Base-by-base conservation (phyloP, 1,284 basidiomycete genomes). In the Afroboletus lepidellus region DNA sequence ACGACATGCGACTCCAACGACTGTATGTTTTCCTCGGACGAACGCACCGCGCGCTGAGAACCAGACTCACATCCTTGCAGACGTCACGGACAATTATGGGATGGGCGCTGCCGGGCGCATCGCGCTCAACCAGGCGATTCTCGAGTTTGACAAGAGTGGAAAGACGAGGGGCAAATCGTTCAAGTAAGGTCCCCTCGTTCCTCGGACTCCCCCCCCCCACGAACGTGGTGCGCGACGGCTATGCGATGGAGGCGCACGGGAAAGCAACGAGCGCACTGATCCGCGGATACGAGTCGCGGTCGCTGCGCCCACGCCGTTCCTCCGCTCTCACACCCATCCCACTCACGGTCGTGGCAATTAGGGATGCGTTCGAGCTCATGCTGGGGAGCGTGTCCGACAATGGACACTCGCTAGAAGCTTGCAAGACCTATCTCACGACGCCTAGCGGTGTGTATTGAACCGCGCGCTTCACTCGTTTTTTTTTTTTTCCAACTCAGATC, bases 1-100 rank as follows among this genome's bases (percentile, higher is more conserved):
- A 95, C 92, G 8, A 92, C 83, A 44, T 81, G 80, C 61, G 92
- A 96, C 71, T 92, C 90, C 20, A 96, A 96, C 72, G 94, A 96
- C 66, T 93, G 90, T 90, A 66, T 59, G 85, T 29, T 20, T 6
- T 36, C 24, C 32, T 41, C 42, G n/a, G 48, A 43, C 32, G 27
- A n/a, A 24, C 18, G 16, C 12, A 25, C 29, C 37, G 20, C 23
- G 8, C 20, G 41, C 43, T 36, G 32, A 55, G 21, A 34, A 33
- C 6, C 21, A 29, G 21, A 15, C 41, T 16, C 34, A 30, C 8
- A 3, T n/a, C 11, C 34, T 24, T 24, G 42, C 59, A 91, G 88
- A 85, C 68, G 68, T 92, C 75, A 91, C 90, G 42, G 87, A 90
- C 70, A 55, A 66, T 69, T 82, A 46, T 69, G 88, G 58, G 73